Base-by-base conservation (phyloP, 2,329 filamentous ascomycete species). In the Cladosporium sp. region DNA sequence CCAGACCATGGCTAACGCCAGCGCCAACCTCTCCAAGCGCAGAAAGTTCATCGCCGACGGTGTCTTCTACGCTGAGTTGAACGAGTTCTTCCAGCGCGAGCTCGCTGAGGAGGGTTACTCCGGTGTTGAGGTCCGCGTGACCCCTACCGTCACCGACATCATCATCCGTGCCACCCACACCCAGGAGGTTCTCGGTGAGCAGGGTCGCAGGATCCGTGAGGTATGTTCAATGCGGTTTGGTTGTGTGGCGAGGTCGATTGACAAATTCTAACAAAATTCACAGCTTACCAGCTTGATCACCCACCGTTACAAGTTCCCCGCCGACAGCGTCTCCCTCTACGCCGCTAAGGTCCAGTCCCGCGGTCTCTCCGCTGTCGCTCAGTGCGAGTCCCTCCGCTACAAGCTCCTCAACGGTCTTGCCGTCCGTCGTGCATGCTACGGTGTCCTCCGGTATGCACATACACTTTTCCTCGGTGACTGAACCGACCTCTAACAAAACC, bases 1-100 rank as follows among this genome's bases (percentile, higher is more conserved):
- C 44, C 69, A 68, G 67, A 68, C 64, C 63, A 65, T 70, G 66
- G 68, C 71, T 68, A 68, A 72, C 67, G 71, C 72, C 72, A 74
- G 74, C 70, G 69, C 70, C 70, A 77, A 76, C 73, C 93, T 91
- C 84, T 93, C 91, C 83, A 94, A 94, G 90, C 86, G 90, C 84
- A 92, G 91, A 88, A 94, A 84, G 81, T 82, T 84, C 82, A 78
- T 85, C 74, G 82, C 82, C 73, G 95, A 99, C 85, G 95, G 95
- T 90, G 95, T 99, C 80, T 99, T 99, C 92, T 99, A 97, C 86
- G 95, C 95, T 87, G 95, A 99, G 87, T 87, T 99, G 85, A 99
- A 99, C 91, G 95, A 99, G 88, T 99, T 99, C 91, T 99, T 99
- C 92, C 95, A 98, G 90, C 94, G 95, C 84, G 95, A 99, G 87